Percentiles rank a stretch among this genome's conserved stretches.
Conservation (phyloP, 2,329 filamentous ascomycete genomes). For the Talaromyces funiculosus region DNA sequence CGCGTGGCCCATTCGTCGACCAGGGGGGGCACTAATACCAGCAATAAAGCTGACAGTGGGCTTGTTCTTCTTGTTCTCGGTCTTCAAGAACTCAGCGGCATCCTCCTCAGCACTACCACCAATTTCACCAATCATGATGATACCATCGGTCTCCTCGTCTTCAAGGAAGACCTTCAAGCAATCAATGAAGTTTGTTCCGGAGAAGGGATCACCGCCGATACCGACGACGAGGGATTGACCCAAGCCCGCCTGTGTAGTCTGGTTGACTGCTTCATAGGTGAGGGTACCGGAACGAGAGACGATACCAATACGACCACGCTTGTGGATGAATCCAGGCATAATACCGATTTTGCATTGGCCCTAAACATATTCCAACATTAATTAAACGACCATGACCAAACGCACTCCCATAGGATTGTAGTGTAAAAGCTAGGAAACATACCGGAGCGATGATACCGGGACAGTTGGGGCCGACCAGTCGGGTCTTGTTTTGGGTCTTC, state of each 20-base stretch:
- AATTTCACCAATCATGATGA: conserved; percentile 99
- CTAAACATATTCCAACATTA: conserved; percentile 28
- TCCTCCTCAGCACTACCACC: conserved; percentile 97
- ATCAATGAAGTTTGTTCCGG: conserved; percentile 99
- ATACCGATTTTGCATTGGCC: conserved; percentile 99
- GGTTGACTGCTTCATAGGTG: conserved; percentile 99
- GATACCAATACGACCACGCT: conserved; percentile 96
- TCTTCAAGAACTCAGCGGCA: conserved; percentile 89
- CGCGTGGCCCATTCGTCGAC: conserved; percentile 96
- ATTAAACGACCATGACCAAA: neutral
- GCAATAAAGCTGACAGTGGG: conserved; percentile 97
- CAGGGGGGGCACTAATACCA: conserved; percentile 93
- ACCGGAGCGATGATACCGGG: conserved; percentile 86
- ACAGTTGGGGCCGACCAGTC: conserved; percentile 95
- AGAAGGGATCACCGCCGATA: conserved; percentile 98
- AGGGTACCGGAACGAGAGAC: conserved; percentile 97
- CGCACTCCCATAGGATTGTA: neutral
- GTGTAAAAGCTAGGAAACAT: conserved; percentile 24
- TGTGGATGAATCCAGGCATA: conserved; percentile 99
- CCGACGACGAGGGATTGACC: conserved; percentile 97
- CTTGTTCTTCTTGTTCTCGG: conserved; percentile 88
- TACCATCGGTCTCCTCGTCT: conserved; percentile 94
- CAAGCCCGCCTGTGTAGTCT: conserved; percentile 93
- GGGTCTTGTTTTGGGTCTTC: conserved; percentile 95
- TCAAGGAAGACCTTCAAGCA: conserved; percentile 95